These are phyloP conservation scores for Asterophora lycoperdoides DNA, from an alignment of 768 basidiomycete species.

Conservation along the genomic window DNA sequence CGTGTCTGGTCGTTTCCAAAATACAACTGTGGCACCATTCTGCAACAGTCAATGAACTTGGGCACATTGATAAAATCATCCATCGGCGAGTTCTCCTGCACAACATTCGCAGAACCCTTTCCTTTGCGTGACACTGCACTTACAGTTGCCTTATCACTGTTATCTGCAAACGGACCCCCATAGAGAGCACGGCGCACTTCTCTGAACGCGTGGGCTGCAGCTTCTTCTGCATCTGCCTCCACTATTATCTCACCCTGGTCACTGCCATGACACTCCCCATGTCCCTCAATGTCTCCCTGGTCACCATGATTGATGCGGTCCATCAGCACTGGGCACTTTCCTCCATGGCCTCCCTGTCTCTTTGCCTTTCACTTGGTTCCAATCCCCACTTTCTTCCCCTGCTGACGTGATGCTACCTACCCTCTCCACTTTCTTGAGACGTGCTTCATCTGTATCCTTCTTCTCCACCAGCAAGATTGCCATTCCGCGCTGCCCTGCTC, in stretches of 20 bases:
- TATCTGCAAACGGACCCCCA: too few species aligned
- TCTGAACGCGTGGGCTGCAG: not conserved
- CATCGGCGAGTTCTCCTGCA: constrained; percentile 1
- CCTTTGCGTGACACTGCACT: not conserved
- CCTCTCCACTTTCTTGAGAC: constrained; percentile 9
- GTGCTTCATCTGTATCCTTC: constrained; percentile 23
- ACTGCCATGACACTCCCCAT: not conserved
- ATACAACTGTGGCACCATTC: not conserved
- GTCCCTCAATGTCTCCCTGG: not conserved
- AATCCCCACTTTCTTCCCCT: not conserved
- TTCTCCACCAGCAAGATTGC: constrained; percentile 26
- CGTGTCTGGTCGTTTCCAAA: constrained; percentile 3
- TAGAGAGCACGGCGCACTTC: constrained; percentile 1
- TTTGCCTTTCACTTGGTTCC: not conserved
- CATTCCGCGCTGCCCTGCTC: constrained; percentile 10
- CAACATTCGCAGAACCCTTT: not conserved
- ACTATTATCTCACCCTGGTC: not conserved
- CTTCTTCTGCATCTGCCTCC: too few species aligned
- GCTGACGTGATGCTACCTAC: not conserved
- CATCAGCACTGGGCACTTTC: not conserved
- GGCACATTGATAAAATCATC: constrained; percentile 10
- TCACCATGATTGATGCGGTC: constrained; percentile 8
- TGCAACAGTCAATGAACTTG: not conserved
- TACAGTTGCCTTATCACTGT: not conserved
- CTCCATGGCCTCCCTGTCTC: not conserved